phyloP scores from a whole-genome alignment of 768 basidiomycete genomes.

The Sarcodon sp. region DNA sequence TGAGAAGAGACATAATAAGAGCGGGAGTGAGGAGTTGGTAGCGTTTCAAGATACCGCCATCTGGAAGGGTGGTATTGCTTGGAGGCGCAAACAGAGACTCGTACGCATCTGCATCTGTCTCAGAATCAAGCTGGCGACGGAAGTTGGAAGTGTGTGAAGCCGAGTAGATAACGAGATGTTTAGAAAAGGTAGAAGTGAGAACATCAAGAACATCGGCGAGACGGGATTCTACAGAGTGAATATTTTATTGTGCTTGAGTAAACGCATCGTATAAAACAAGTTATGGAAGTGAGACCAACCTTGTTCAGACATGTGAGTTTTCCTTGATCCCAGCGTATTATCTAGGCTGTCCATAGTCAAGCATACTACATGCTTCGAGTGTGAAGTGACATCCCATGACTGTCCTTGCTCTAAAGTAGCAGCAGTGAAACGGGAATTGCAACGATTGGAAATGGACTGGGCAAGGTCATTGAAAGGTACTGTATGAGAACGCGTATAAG shows the following conservation, averaged over 20 bases:
- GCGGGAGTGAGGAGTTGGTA: conserved; percentile 74
- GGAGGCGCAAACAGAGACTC: conserved; percentile 4
- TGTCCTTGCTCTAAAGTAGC: too few relatives aligned
- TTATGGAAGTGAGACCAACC: conserved; percentile 22
- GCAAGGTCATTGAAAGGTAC: conserved; percentile 23
- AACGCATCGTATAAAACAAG: neutral
- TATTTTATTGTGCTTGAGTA: conserved; percentile 7
- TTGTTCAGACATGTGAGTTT: conserved; percentile 33
- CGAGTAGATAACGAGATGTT: conserved; percentile 54
- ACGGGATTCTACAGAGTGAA: conserved; percentile 22
- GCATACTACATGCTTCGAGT: conserved; percentile 39
- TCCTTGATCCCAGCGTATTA: conserved; percentile 27
- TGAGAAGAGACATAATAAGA: conserved; percentile 51
- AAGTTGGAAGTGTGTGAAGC: conserved; percentile 31
- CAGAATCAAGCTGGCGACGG: conserved; percentile 24
- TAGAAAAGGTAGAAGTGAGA: conserved; percentile 36
- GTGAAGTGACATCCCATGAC: too few relatives aligned
- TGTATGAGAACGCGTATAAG: conserved; percentile 32
- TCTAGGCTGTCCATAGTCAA: conserved; percentile 39
- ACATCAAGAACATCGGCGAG: conserved; percentile 35
- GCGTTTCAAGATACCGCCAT: conserved; percentile 51
- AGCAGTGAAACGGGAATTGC: conserved; percentile 24
- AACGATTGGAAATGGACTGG: conserved; percentile 33
- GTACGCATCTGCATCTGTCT: neutral
- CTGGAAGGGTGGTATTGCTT: conserved; percentile 24